Evolutionary conservation across 176 grass and related monocot genomes (phyloP).

Genomic region (Carex parvula): DNA sequence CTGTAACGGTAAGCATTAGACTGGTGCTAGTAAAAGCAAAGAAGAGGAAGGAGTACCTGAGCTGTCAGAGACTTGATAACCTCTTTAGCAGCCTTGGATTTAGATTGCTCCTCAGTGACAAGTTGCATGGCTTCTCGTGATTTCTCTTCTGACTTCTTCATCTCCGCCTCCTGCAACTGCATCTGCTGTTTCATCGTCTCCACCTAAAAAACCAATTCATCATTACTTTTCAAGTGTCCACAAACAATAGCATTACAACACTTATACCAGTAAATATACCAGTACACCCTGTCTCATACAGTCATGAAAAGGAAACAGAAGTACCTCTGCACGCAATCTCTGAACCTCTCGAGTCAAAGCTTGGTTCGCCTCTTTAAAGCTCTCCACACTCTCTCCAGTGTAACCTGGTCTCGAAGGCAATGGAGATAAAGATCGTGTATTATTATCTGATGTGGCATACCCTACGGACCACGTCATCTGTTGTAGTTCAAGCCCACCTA

Average conservation of each 20-base stretch:
- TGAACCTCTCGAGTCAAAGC: constrained; percentile 85
- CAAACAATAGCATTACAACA: not conserved
- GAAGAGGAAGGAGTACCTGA: constrained; percentile 45
- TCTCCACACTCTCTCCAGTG: constrained; percentile 49
- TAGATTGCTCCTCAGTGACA: constrained; percentile 68
- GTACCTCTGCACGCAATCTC: constrained; percentile 82
- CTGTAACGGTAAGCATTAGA: not conserved
- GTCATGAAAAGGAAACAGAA: not conserved
- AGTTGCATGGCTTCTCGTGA: constrained; percentile 55
- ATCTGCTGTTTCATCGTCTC: constrained; percentile 47
- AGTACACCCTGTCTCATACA: not conserved
- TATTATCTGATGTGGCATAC: constrained; percentile 42
- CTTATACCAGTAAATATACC: not conserved
- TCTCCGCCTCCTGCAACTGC: constrained; percentile 54
- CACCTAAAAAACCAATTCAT: constrained; percentile 43
- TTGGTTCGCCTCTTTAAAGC: constrained; percentile 66
- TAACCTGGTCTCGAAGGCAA: constrained; percentile 13
- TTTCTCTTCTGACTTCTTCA: constrained; percentile 70
- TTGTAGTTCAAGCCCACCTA: constrained; percentile 44
- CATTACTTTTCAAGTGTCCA: not conserved
- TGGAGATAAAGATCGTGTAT: constrained; percentile 36
- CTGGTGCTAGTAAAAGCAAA: not conserved
- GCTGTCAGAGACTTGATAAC: constrained; percentile 90
- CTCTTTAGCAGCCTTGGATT: constrained; percentile 77
- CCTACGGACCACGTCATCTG: constrained; percentile 29